Evolutionary conservation across 2,329 filamentous ascomycete genomes (phyloP).

Genomic region (Mycosphaerelloides madeirae): DNA sequence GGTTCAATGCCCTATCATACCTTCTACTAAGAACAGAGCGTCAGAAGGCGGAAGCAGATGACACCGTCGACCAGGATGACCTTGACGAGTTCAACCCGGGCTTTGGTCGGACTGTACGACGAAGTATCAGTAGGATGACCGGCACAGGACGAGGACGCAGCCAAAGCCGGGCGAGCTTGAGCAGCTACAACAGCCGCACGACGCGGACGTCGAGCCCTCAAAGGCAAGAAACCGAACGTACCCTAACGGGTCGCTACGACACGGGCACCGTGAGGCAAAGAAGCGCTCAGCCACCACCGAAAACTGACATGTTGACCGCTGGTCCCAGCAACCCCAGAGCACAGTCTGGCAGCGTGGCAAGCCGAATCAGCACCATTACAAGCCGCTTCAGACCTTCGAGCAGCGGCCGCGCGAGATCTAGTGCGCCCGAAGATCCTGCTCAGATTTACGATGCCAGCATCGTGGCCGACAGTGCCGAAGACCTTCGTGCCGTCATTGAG

Average conservation of each 20-base stretch:
- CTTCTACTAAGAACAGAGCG: constrained; percentile 69
- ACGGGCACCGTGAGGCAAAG: constrained; percentile 3
- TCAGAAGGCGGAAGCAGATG: constrained; percentile 45
- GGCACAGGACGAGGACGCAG: constrained; percentile 51
- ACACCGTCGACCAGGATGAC: constrained; percentile 55
- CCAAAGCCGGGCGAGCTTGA: constrained; percentile 29
- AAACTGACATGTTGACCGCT: constrained; percentile 5
- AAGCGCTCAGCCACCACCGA: constrained; percentile 7
- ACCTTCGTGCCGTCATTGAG: constrained; percentile 74
- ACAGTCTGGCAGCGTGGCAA: constrained; percentile 33
- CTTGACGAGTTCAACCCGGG: constrained; percentile 74
- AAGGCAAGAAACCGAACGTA: constrained; percentile 15
- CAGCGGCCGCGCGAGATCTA: constrained; percentile 19
- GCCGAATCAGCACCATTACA: constrained; percentile 34
- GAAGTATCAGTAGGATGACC: constrained; percentile 51
- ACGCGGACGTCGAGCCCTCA: constrained; percentile 62
- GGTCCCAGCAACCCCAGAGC: constrained; percentile 13
- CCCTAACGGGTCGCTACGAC: constrained; percentile 6
- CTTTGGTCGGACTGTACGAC: constrained; percentile 36
- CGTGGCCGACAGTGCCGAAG: constrained; percentile 65
- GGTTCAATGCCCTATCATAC: constrained; percentile 96
- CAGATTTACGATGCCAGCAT: constrained; percentile 52
- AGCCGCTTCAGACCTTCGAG: constrained; percentile 22
- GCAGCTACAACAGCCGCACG: constrained; percentile 47
- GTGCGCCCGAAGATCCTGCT: constrained; percentile 19